A percentile compares a stretch with the other conserved stretches of the same genome.
phyloP scores from a whole-genome alignment of 1,139 yeast genomes.

The Blastobotrys elegans region DNA sequence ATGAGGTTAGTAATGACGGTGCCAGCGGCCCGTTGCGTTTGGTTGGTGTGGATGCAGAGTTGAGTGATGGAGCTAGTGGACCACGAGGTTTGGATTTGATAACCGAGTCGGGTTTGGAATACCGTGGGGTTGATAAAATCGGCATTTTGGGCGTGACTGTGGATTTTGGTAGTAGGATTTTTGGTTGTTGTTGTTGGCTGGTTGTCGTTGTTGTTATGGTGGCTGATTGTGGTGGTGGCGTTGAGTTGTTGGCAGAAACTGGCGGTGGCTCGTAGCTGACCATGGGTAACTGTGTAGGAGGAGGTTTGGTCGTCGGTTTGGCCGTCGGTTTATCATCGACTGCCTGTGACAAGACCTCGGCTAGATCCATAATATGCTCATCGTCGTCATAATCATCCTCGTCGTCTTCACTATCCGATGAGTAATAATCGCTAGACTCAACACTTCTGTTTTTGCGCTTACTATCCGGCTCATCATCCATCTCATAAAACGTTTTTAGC shows the following conservation, averaged over 20 bases:
- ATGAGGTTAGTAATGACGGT: conserved; percentile 2
- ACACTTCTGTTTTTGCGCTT: not conserved
- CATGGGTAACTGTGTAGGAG: not conserved
- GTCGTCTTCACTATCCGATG: not conserved
- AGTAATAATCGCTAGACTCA: not conserved
- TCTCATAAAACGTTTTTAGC: conserved; percentile 3
- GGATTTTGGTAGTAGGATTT: not conserved
- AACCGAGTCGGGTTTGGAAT: not conserved
- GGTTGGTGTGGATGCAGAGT: not conserved
- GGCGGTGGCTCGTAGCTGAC: too few species aligned
- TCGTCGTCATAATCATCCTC: too few species aligned
- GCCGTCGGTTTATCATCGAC: conserved; percentile 8
- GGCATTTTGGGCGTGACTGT: not conserved
- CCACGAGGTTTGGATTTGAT: not conserved
- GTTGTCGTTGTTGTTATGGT: too few species aligned
- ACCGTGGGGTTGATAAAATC: not conserved
- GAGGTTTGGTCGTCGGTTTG: not conserved
- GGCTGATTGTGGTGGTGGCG: not conserved
- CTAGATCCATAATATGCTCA: conserved; percentile 14
- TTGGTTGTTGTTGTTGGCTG: not conserved
- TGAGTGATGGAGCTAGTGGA: not conserved
- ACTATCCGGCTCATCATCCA: not conserved
- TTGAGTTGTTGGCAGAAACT: too few species aligned
- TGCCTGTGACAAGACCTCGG: conserved; percentile 13
- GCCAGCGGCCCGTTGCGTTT: conserved; percentile 3